Base-by-base conservation (phyloP, 1,284 basidiomycete species). In the Lignosus rhinocerotis region DNA sequence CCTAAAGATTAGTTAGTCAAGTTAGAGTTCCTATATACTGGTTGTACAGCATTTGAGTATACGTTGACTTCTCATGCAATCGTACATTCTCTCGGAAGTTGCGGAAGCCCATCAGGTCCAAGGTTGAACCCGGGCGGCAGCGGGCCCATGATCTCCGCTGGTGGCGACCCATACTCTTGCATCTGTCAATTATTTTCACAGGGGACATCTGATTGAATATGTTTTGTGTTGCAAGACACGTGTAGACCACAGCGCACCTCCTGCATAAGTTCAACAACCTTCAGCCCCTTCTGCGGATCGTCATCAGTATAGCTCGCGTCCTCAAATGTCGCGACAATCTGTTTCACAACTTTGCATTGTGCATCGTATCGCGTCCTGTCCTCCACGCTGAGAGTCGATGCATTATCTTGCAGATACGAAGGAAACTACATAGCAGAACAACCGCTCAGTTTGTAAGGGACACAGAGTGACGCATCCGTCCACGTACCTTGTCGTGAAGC, bases 141-240 rank as follows among this genome's bases (percentile, higher is more conserved):
- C 5, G 92, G 88, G 2, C 96, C 96, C 86, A 97, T 93, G 55
- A 98, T 86, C 70, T 96, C 93, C 51, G 86, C 75, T 0, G 96
- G 96, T 0, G 96, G 96, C 11, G 92, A 86, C 2, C 96, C 96
- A 58, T 89, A 81, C 33, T 81, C 80, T 80, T 96, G 93, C 83
- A 96, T 86, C 90, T 94, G 67, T 10, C n/a, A 17, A 51, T 5
- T 34, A 12, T 5, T 30, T 34, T 30, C 31, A 39, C 16, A 7
- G 44, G 17, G 6, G 7, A 19, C 6, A 17, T 17, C 3, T 7
- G n/a, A 42, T 11, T 55, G 55, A 58, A 34, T 31, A 39, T 31
- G 25, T 9, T 5, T 39, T 43, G 69, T 45, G 36, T 52, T 55
- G 32, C 62, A 11, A 69, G 62, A 62, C 65, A 57, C n/a, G 21